Conservation (phyloP, 352 stramenopile genomes). For the Hyaloperonospora brassicae region DNA sequence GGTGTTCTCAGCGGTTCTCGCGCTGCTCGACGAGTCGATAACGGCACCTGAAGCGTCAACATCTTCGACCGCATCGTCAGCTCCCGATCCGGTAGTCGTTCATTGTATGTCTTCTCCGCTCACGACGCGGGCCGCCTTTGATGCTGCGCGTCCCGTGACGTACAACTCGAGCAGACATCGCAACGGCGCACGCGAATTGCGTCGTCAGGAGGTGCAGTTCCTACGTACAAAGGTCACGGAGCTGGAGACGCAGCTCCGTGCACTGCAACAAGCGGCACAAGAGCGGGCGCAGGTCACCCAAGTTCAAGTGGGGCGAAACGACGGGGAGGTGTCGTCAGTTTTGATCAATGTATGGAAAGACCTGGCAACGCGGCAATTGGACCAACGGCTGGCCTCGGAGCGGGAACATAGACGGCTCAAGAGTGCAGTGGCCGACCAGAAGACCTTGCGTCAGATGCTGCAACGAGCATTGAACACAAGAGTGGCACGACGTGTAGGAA, state of each 20-base stretch:
- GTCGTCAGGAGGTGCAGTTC: conserved; percentile 26
- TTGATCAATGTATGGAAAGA: conserved; percentile 24
- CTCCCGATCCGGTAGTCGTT: background rate
- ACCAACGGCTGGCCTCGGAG: conserved; percentile 24
- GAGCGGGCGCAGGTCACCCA: conserved; percentile 7
- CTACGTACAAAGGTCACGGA: conserved; percentile 14
- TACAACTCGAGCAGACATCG: conserved; percentile 24
- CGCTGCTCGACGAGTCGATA: conserved; percentile 25
- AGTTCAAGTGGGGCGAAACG: background rate
- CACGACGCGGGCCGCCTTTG: conserved; percentile 16
- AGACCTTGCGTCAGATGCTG: conserved; percentile 26
- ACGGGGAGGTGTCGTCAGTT: conserved; percentile 3
- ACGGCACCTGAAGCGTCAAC: conserved; percentile 5
- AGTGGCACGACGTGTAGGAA: conserved; percentile 23
- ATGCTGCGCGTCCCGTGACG: conserved; percentile 16
- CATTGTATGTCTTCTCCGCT: conserved; percentile 4
- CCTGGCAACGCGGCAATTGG: conserved; percentile 26
- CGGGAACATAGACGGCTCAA: conserved; percentile 29
- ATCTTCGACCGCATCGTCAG: too few species aligned
- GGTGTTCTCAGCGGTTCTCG: conserved; percentile 25
- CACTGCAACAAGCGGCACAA: conserved; percentile 8
- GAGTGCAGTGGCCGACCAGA: conserved; percentile 22
- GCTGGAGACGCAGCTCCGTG: conserved; percentile 14
- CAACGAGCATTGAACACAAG: conserved; percentile 29
- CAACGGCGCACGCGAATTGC: conserved; percentile 32